Evolutionary conservation across 1,139 yeast species (phyloP).

Genomic region (Hanseniaspora uvarum): DNA sequence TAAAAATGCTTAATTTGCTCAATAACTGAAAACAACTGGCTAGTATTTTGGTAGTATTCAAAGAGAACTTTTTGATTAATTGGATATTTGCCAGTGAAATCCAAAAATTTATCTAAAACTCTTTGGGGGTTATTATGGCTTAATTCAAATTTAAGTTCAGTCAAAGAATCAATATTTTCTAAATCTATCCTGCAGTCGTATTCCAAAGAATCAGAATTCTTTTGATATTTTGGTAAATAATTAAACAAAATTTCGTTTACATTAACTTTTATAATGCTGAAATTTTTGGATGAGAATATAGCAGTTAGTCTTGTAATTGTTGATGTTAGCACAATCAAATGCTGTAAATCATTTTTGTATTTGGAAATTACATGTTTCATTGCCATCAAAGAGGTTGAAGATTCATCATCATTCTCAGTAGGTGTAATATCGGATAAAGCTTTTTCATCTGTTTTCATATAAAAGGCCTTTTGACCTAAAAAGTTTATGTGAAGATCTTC

Average conservation of each 20-base stretch:
- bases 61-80: constrained; percentile 29
- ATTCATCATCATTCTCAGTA: not conserved
- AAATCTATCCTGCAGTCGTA: constrained; percentile 30
- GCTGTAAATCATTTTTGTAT: constrained; percentile 30
- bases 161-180: constrained; percentile 24
- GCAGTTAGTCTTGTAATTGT: constrained; percentile 30
- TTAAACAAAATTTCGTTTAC: constrained; percentile 31
- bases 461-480: constrained; percentile 18
- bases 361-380: constrained; percentile 27
- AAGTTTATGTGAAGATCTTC: constrained; percentile 28
- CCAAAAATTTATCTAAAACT: constrained; percentile 30
- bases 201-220: constrained; percentile 19
- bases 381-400: constrained; percentile 22
- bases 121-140: constrained; percentile 30
- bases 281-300: constrained; percentile 28
- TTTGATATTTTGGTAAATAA: constrained; percentile 24
- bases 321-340: constrained; percentile 29
- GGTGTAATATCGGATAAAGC: not conserved
- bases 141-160: constrained; percentile 26
- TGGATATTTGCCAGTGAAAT: constrained; percentile 21
- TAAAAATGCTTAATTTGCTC: constrained; percentile 19
- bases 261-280: constrained; percentile 28
- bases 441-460: not conserved
- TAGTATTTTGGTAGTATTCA: constrained; percentile 31
- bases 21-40: constrained; percentile 27